These are phyloP conservation scores for Xylaria acuta DNA, from an alignment of 495 filamentous ascomycete species.

Conservation along the genomic window DNA sequence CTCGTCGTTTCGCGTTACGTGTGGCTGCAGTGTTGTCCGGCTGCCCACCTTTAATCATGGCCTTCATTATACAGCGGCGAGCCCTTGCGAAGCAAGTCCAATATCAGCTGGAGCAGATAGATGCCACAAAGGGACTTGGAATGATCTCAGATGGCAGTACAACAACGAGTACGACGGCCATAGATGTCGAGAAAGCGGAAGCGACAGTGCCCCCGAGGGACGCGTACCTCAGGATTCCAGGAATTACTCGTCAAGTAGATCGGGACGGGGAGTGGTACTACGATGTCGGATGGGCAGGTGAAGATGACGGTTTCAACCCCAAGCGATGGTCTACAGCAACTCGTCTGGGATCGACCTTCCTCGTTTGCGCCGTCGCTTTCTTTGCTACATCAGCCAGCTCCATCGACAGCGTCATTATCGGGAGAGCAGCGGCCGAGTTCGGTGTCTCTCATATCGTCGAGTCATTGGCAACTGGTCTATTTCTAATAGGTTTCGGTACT, in stretches of 20 bases:
- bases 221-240: constrained; percentile 1
- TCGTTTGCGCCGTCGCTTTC: constrained; percentile 56
- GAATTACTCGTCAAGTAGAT: constrained; percentile 14
- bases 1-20: not conserved
- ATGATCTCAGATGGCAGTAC: not conserved
- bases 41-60: not conserved
- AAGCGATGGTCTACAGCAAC: constrained; percentile 51
- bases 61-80: constrained; percentile 17
- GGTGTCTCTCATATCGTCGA: constrained; percentile 60
- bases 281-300: constrained; percentile 62
- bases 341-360: constrained; percentile 50
- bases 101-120: not conserved
- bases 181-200: constrained; percentile 5
- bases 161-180: not conserved
- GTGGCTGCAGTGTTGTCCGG: not conserved
- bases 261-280: constrained; percentile 41
- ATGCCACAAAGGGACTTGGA: not conserved
- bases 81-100: constrained; percentile 10
- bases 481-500: constrained; percentile 67
- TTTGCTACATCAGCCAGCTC: constrained; percentile 59
- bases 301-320: constrained; percentile 57
- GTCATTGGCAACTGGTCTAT: constrained; percentile 62
- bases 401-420: constrained; percentile 56
- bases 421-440: constrained; percentile 54
- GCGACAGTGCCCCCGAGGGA: not conserved